A percentile compares a stretch with the other conserved stretches of the same genome.
These are phyloP conservation scores for Colletotrichum sp. DNA, from an alignment of 2,329 filamentous ascomycete genomes.

Conservation along the genomic window DNA sequence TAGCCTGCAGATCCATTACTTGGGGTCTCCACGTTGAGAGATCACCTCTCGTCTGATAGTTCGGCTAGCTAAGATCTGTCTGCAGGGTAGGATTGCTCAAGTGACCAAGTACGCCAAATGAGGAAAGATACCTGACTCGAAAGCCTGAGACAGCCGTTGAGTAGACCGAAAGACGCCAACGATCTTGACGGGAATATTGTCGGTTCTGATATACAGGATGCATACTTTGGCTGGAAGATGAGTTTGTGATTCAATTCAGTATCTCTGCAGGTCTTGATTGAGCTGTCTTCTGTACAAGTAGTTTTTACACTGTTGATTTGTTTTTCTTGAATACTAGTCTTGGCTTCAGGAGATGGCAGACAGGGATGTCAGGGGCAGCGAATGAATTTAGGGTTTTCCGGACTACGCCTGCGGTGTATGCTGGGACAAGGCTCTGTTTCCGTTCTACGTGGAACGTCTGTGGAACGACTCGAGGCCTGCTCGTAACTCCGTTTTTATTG, in stretches of 20 bases:
- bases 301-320: background rate
- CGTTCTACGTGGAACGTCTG: background rate
- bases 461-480: background rate
- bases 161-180: background rate
- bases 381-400: background rate
- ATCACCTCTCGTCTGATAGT: background rate
- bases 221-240: background rate
- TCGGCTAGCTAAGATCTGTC: background rate
- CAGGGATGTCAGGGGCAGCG: background rate
- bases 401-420: background rate
- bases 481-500: background rate
- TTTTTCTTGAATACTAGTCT: background rate
- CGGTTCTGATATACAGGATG: background rate
- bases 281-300: background rate
- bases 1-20: background rate
- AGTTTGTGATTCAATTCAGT: background rate
- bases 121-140: background rate
- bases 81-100: background rate
- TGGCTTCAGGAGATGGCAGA: background rate
- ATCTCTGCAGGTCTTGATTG: background rate
- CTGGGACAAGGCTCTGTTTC: background rate
- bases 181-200: background rate
- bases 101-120: background rate
- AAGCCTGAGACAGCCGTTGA: background rate
- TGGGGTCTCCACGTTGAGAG: background rate